Base-by-base conservation (phyloP, 805 yeast genomes). In the Ogataea nonfermentans region DNA sequence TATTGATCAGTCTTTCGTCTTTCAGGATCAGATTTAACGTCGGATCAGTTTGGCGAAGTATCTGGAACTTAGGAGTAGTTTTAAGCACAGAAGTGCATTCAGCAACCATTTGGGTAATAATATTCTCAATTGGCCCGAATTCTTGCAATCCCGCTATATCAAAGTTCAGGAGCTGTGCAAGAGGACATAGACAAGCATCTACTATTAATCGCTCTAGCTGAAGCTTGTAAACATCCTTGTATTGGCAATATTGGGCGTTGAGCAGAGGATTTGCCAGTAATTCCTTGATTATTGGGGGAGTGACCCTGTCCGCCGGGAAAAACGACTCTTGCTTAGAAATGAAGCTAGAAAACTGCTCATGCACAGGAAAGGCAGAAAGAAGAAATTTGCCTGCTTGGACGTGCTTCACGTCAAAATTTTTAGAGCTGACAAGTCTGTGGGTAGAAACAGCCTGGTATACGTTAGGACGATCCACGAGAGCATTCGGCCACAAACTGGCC, bases 401-500 rank as follows among this genome's bases (percentile, higher is more conserved):
- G 35, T 56, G 60, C 20, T 43, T 44, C 14, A 59, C 56, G n/a
- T 44, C 49, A 40, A 53, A 55, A n/a, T 32, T 34, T 8, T 37
- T 24, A 1, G 47, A 48, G 19, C 51, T 41, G 14, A 30, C 32
- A 2, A 54, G 24, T 3, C 35, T 14, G 40, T 59, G 61, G 8
- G 44, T 51, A 3, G 55, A 46, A 3, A 49, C 12, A 1, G 52
- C 51, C 15, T 54, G 50, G 34, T 45, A 59, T 9, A 57, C 25
- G 13, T 43, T 47, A 4, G 64, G 64, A 10, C 39, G 30, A 5
- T 24, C 16, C 0, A 13, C 13, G 2, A 37, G 11, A 15, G 37
- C 30, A 1, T 19, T 8, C 1, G 41, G 28, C 34, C 50, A 47
- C 3, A 50, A 15, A 2, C 16, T 19, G 1, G 29, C n/a, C 4